Evolutionary conservation across 768 basidiomycete genomes (phyloP), one percentile per base, ranked within the genome.

Genomic region (Boletus pseudo-olivaceus): DNA sequence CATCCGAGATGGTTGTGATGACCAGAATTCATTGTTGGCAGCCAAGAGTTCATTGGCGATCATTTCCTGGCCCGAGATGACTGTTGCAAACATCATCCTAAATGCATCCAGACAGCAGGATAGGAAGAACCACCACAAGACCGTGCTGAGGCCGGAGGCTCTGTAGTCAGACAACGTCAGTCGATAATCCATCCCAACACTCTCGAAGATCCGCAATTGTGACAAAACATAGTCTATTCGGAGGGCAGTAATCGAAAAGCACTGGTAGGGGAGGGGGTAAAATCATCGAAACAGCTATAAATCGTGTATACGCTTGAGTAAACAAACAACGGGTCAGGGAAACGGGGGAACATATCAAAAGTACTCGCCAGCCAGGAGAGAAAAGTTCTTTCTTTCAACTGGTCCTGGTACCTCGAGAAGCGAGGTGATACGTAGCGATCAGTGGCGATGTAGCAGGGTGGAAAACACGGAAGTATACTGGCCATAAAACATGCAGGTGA

Each of bases 391-490:
- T 54, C 49, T 51, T 61, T 55, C 54, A 51, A 51, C 56, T 62
- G 56, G 63, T 62, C 59, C 66, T 64, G 48, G 51, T 52, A 57
- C 66, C 66, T 66, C 58, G 53, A 39, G 37, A 51, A 56, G 52
- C 17, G 56, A 67, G 57, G 60, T 30, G n/a, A 59, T 49, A 47
- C 43, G 15, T 52, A 56, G 30, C 46, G 52, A 70, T 69, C 62
- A 69, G 67, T 40, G 44, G 55, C 26, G 27, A 57, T 47, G 54
- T 48, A n/a, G 32, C 30, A 51, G 48, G 39, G 34, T 39, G 32
- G 54, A 67, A 45, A 65, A 49, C 29, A 39, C 42, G 34, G 55
- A 59, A 55, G 43, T 45, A 65, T 63, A 69, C 67, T 53, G 42
- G 49, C 38, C 56, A 57, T 50, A 38, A 38, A n/a, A 50, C 27